phyloP scores from a whole-genome alignment of 192 early-diverging fungal genomes.

The Backusella circina region DNA sequence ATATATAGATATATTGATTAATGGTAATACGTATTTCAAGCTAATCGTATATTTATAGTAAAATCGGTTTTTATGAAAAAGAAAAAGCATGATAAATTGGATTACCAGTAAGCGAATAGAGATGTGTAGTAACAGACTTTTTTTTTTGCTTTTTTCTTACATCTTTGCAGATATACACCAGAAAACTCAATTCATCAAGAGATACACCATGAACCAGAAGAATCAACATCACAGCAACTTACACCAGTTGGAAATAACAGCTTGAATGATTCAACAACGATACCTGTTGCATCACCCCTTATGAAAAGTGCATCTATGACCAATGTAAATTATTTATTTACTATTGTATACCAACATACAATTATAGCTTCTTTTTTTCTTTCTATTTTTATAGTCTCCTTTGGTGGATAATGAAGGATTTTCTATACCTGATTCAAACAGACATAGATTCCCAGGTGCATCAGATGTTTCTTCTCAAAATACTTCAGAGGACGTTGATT shows the following conservation, averaged over 20 bases:
- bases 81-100: slow-evolving; percentile 6
- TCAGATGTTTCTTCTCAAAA: background rate
- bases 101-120: background rate
- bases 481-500: background rate
- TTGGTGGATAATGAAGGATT: background rate
- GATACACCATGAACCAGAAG: background rate
- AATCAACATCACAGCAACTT: background rate
- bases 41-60: too few species aligned
- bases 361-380: background rate
- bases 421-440: background rate
- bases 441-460: background rate
- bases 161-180: background rate
- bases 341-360: background rate
- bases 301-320: background rate
- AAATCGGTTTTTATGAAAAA: slow-evolving; percentile 14
- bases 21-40: too few species aligned
- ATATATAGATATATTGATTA: too few species aligned
- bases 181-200: background rate
- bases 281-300: background rate
- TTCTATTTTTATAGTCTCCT: background rate
- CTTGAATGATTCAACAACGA: too few species aligned
- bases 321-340: background rate
- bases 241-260: background rate
- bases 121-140: background rate
- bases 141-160: background rate